Conservation (phyloP, 2,329 filamentous ascomycete genomes). For the Trichoderma afroharzianum region DNA sequence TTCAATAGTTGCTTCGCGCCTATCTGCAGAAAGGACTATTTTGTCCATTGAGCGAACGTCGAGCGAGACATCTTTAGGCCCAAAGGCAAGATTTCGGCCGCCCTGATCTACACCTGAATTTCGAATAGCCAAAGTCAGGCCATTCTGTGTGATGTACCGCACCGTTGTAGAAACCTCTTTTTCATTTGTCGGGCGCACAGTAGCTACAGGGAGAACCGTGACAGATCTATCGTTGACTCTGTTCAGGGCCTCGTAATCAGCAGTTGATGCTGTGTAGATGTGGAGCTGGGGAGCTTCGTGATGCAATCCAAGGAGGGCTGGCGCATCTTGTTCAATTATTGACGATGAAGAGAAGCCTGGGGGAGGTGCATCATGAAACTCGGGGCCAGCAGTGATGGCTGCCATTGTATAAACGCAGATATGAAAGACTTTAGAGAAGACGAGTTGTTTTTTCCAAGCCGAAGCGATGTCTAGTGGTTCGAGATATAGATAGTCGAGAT, state of each 20-base stretch:
- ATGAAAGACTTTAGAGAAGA: too few relatives aligned
- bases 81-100: conserved; percentile 9
- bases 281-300: background rate
- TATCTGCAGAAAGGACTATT: conserved; percentile 9
- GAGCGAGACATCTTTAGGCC: conserved; percentile 11
- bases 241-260: background rate
- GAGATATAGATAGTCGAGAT: background rate
- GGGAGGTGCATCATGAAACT: background rate
- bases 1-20: conserved; percentile 2
- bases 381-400: background rate
- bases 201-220: background rate
- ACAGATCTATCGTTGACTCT: background rate
- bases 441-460: too few relatives aligned
- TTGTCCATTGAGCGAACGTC: conserved; percentile 16
- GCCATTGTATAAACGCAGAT: background rate
- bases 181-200: background rate
- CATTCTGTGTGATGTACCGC: background rate
- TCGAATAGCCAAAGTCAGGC: background rate
- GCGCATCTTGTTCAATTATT: background rate
- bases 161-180: background rate
- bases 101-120: conserved; percentile 20
- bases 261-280: background rate
- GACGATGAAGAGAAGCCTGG: background rate
- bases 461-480: too few relatives aligned
- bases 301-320: background rate